Base-by-base conservation (phyloP, 441 rosid genomes). In the Eutrema salsugineum region DNA sequence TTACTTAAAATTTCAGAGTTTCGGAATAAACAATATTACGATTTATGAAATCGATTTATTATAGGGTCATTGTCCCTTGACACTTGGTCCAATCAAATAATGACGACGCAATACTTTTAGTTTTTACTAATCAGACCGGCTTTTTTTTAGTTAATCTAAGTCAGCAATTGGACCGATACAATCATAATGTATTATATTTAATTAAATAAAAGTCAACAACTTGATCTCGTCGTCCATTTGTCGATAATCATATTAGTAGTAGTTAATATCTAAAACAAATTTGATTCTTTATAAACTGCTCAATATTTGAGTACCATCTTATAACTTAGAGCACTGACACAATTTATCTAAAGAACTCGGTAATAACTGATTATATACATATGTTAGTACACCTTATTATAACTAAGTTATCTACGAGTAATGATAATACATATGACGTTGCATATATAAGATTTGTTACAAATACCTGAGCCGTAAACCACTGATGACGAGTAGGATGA, bases 401-500 rank as follows among this genome's bases (percentile, higher is more conserved):
- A 53, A n/a, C n/a, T n/a, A n/a, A n/a, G 8, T 8, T n/a, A 30
- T 53, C 3, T 32, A 53, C 19, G 3, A 2, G 20, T 53, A 53
- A 10, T 15, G 59, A 55, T 16, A 39, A 15, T 30, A n/a, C n/a
- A n/a, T n/a, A n/a, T n/a, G n/a, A n/a, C n/a, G n/a, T n/a, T n/a
- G n/a, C n/a, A n/a, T n/a, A 30, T n/a, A 9, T 30, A 32, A 9
- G 14, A 5, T 9, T 1, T 32, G 12, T 32, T 5, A 27, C 2
- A 20, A 55, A 17, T 58, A 62, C 75, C 66, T 75, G 10, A 79
- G 79, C n/a, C 78, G 80, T 33, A 77, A 50, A 15, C 81, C 81
- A 53, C 80, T 69, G 27, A 79, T 73, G 30, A 72, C 80, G 42
- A 84, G 71, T 57, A 80, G 78, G 62, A 84, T 78, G 28, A 82